A percentile compares a stretch with the other conserved stretches of the same genome.
phyloP scores from a whole-genome alignment of 805 yeast species.

The Hanseniaspora guilliermondii region DNA sequence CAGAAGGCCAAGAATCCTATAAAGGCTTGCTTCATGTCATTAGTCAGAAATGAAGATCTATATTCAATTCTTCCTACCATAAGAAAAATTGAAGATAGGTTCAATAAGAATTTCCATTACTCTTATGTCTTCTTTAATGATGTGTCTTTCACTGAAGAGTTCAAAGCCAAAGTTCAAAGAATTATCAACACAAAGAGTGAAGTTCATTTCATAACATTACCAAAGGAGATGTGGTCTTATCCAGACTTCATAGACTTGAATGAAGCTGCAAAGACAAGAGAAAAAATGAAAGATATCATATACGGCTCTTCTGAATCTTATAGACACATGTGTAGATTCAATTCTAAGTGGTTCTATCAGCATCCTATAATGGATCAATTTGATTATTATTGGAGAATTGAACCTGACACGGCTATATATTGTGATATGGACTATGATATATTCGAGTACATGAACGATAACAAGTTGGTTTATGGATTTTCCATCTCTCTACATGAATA shows the following conservation, averaged over 20 bases:
- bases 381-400: slow-evolving; percentile 90
- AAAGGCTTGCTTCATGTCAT: slow-evolving; percentile 35
- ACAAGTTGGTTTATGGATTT: slow-evolving; percentile 62
- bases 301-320: slow-evolving; percentile 68
- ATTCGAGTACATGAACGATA: slow-evolving; percentile 68
- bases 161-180: slow-evolving; percentile 40
- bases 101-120: slow-evolving; percentile 62
- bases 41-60: slow-evolving; percentile 60
- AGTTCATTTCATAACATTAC: slow-evolving; percentile 60
- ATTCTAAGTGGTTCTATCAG: slow-evolving; percentile 72
- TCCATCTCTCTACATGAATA: slow-evolving; percentile 62
- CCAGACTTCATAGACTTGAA: slow-evolving; percentile 70
- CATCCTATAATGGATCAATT: slow-evolving; percentile 53
- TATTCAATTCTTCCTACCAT: slow-evolving; percentile 48
- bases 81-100: slow-evolving; percentile 62
- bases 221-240: slow-evolving; percentile 72
- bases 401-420: slow-evolving; percentile 61
- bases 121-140: slow-evolving; percentile 92
- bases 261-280: slow-evolving; percentile 52
- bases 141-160: slow-evolving; percentile 58
- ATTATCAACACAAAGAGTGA: slow-evolving; percentile 46
- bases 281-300: slow-evolving; percentile 49
- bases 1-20: slow-evolving; percentile 18
- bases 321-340: slow-evolving; percentile 84
- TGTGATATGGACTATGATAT: slow-evolving; percentile 74